Conservation (phyloP, 768 basidiomycete species). For the Panus rudis region DNA sequence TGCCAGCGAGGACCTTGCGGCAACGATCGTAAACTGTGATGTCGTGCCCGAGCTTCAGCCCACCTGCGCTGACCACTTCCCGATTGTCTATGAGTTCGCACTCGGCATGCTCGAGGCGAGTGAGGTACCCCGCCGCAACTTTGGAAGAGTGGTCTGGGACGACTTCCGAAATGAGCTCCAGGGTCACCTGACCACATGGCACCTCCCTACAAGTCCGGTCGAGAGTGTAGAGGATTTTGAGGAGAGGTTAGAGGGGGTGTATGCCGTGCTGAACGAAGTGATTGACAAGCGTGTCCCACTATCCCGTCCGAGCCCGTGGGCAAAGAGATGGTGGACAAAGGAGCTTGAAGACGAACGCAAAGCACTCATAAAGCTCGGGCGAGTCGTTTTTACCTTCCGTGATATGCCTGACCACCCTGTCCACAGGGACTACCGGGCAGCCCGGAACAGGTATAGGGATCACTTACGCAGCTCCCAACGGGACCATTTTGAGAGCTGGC, state of each 20-base stretch:
- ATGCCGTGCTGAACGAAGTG: conserved; percentile 10
- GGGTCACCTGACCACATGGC: not conserved
- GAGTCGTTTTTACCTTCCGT: not conserved
- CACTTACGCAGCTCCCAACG: conserved; percentile 10
- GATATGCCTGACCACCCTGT: not conserved
- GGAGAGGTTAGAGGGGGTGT: not conserved
- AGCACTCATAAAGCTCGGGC: conserved; percentile 3
- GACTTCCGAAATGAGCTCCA: conserved; percentile 19
- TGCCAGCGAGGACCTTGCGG: conserved; percentile 7
- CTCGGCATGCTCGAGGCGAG: not conserved
- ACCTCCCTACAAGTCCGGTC: not conserved
- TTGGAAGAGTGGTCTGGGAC: conserved; percentile 24
- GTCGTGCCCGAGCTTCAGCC: conserved; percentile 13
- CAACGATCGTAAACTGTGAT: not conserved
- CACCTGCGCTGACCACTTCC: conserved; percentile 33
- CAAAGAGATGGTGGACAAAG: conserved; percentile 12
- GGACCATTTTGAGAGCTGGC: conserved; percentile 20
- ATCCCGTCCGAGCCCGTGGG: not conserved
- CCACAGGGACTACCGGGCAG: conserved; percentile 6
- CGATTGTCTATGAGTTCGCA: conserved; percentile 17
- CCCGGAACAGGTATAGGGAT: conserved; percentile 9
- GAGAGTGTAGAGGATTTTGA: conserved; percentile 10
- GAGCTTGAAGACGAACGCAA: conserved; percentile 6
- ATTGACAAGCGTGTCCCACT: conserved; percentile 12
- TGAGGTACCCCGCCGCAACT: conserved; percentile 18